These are phyloP conservation scores for Rhododendron henanense DNA, from an alignment of 148 eudicot genomes.

Conservation along the genomic window DNA sequence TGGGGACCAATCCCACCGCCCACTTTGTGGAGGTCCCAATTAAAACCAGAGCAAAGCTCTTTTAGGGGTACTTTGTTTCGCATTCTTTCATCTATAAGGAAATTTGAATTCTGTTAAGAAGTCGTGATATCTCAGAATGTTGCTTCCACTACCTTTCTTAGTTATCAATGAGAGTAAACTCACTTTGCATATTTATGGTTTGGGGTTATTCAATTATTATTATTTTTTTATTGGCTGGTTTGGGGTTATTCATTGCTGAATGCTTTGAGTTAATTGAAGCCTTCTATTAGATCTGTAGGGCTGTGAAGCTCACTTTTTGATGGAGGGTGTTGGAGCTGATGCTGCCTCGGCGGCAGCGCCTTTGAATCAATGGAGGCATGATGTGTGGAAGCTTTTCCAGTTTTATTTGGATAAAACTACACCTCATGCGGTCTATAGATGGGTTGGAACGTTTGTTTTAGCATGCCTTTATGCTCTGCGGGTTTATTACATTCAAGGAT, in stretches of 20 bases:
- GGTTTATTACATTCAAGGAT: constrained; percentile 65
- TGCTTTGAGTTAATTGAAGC: constrained; percentile 15
- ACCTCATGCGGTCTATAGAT: constrained; percentile 68
- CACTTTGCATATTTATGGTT: background rate
- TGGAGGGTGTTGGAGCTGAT: constrained; percentile 55
- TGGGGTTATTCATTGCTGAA: background rate
- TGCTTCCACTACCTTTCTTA: background rate
- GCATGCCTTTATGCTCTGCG: constrained; percentile 51
- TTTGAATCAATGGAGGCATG: constrained; percentile 43
- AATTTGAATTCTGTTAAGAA: background rate
- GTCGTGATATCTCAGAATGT: background rate
- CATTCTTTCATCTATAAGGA: background rate
- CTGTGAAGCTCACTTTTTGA: constrained; percentile 26
- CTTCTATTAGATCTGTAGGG: constrained; percentile 31
- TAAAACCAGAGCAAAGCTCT: background rate
- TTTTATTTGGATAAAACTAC: constrained; percentile 68
- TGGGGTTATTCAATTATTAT: background rate
- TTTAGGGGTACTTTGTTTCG: background rate
- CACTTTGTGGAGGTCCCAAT: too few relatives aligned
- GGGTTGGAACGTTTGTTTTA: constrained; percentile 59
- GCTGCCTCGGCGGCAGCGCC: constrained; percentile 26
- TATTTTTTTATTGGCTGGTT: background rate
- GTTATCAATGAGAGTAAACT: background rate
- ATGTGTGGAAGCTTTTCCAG: constrained; percentile 54
- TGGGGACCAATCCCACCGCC: too few relatives aligned